phyloP scores from a whole-genome alignment of 192 early-diverging fungal species.

The Coemansia sp. region DNA sequence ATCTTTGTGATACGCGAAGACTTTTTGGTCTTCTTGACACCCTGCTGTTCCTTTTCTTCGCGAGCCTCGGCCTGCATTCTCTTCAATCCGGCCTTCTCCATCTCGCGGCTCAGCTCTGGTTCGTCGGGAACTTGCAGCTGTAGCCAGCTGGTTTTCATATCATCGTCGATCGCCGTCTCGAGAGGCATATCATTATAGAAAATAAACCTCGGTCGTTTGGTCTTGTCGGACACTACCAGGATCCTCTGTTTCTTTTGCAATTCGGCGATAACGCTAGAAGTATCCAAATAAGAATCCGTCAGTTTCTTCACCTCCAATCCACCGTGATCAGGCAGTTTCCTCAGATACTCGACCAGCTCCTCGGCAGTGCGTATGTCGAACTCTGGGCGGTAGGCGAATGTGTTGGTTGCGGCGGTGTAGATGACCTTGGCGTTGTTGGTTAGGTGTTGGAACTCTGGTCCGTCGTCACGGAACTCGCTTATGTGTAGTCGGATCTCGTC shows the following conservation, averaged over 20 bases:
- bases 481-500: constrained; percentile 59
- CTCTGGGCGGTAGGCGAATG: constrained; percentile 75
- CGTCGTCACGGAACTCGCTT: constrained; percentile 58
- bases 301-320: constrained; percentile 77
- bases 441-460: constrained; percentile 58
- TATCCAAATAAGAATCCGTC: constrained; percentile 68
- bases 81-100: constrained; percentile 65
- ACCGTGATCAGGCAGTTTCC: constrained; percentile 53
- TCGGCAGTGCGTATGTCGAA: constrained; percentile 70
- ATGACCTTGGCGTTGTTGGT: constrained; percentile 64
- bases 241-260: constrained; percentile 55
- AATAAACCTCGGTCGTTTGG: constrained; percentile 60
- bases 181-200: constrained; percentile 61
- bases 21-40: constrained; percentile 62
- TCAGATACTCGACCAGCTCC: constrained; percentile 65
- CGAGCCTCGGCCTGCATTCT: constrained; percentile 71
- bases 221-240: constrained; percentile 65
- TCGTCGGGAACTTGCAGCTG: constrained; percentile 68
- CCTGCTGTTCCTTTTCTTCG: constrained; percentile 40
- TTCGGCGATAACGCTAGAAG: constrained; percentile 28
- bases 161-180: constrained; percentile 34
- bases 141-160: constrained; percentile 75
- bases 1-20: constrained; percentile 69
- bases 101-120: constrained; percentile 65
- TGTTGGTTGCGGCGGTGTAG: constrained; percentile 56